Base-by-base conservation (phyloP, 2,329 filamentous ascomycete species). In the Penicillium vulpinum region DNA sequence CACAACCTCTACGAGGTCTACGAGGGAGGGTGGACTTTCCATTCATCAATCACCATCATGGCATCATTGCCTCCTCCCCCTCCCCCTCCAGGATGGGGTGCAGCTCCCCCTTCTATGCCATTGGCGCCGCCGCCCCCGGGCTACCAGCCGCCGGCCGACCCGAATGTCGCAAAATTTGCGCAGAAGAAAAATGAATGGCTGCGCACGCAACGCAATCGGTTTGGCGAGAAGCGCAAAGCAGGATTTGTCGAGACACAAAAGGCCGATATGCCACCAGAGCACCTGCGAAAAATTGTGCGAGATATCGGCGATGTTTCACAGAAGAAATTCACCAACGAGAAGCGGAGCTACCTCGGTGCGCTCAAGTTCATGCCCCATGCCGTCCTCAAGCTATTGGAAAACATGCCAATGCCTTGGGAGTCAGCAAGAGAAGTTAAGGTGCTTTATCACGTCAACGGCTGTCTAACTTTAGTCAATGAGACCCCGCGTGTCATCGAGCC, bases 351-450 rank as follows among this genome's bases (percentile, higher is more conserved):
- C 75, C 83, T 99, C 46, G 95, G 95, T 61, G 94, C 95, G 33
- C 79, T 99, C 62, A 99, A 99, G 78, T 99, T 97, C 79, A 99
- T 99, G 94, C 94, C 94, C 1, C 94, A 99, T 73, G 94, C 94
- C 6, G 94, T 99, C 11, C 79, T 99, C 78, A 99, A 99, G 80
- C 83, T 99, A 24, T 77, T 99, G 55, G 94, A 99, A 80, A 99
- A 99, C 70, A 99, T 99, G 94, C 94, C 94, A 4, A 99, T 99
- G 94, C 94, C 94, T 0, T 99, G 94, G 94, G 94, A 99, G 78
- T 94, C 92, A 56, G 87, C 91, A 26, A 86, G 92, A 61, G 94
- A 99, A 71, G 95, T 99, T 60, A 97, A 97, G 78, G 94, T 99
- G 28, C 82, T 99, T 13, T 99, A 99, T 75, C 94, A 99, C 72